phyloP scores from a whole-genome alignment of 1,284 basidiomycete species.

The Ustilago xerochloae region DNA sequence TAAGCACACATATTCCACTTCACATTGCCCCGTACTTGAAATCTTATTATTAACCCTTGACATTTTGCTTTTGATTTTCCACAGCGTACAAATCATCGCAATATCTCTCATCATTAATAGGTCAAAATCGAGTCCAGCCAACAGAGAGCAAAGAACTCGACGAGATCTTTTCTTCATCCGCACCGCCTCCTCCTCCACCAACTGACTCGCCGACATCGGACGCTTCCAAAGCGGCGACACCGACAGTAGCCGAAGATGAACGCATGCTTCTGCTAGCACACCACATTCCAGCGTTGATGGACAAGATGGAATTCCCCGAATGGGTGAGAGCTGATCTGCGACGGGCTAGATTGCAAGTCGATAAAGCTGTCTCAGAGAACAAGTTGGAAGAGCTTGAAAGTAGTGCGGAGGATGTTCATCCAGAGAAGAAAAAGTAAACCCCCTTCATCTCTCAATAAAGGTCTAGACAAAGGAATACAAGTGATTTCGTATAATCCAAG shows the following conservation, averaged over 20 bases:
- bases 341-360: conserved; percentile 45
- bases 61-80: background rate
- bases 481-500: background rate
- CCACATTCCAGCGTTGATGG: conserved; percentile 41
- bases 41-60: background rate
- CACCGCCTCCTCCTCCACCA: conserved; percentile 14
- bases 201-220: conserved; percentile 1
- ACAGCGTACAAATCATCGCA: conserved; percentile 59
- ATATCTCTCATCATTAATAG: conserved; percentile 50
- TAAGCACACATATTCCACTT: conserved; percentile 4
- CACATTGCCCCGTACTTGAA: background rate
- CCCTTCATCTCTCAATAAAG: no score
- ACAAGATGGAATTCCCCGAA: conserved; percentile 45
- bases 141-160: conserved; percentile 55
- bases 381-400: conserved; percentile 48
- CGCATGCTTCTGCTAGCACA: conserved; percentile 37
- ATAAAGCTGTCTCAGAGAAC: conserved; percentile 30
- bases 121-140: conserved; percentile 47
- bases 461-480: background rate
- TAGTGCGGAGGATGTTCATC: conserved; percentile 22
- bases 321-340: conserved; percentile 45
- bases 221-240: background rate
- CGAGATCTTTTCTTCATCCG: conserved; percentile 31
- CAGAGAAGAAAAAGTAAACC: conserved; percentile 25
- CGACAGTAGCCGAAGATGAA: conserved; percentile 15